phyloP scores from a whole-genome alignment of 2,329 filamentous ascomycete species.

The Fusarium mexicanum region DNA sequence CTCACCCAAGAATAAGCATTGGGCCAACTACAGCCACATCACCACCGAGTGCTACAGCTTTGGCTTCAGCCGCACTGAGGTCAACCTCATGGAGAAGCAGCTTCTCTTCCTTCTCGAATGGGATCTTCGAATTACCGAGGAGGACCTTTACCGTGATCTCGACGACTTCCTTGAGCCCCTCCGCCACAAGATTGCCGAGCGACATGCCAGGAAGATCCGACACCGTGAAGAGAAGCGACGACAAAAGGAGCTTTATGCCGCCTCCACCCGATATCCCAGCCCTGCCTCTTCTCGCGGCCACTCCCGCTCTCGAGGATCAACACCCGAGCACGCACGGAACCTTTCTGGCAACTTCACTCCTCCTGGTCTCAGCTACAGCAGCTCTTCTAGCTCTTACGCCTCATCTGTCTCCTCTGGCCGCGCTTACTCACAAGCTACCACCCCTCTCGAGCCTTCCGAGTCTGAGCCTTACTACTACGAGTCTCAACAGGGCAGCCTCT shows the following conservation, averaged over 20 bases:
- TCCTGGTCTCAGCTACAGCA: slow-evolving; percentile 60
- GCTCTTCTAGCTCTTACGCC: slow-evolving; percentile 61
- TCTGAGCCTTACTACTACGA: slow-evolving; percentile 56
- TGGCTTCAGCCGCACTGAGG: slow-evolving; percentile 92
- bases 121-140: slow-evolving; percentile 86
- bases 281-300: slow-evolving; percentile 58
- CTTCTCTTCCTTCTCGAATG: slow-evolving; percentile 93
- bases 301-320: slow-evolving; percentile 53
- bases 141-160: slow-evolving; percentile 87
- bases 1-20: slow-evolving; percentile 99
- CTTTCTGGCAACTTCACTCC: slow-evolving; percentile 51
- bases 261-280: slow-evolving; percentile 54
- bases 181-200: slow-evolving; percentile 66
- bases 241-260: slow-evolving; percentile 51
- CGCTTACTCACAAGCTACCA: slow-evolving; percentile 62
- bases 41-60: slow-evolving; percentile 74
- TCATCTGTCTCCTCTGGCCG: slow-evolving; percentile 59
- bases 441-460: slow-evolving; percentile 57
- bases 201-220: slow-evolving; percentile 61
- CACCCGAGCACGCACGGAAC: slow-evolving; percentile 54
- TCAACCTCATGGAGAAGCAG: slow-evolving; percentile 99
- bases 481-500: slow-evolving; percentile 53
- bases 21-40: slow-evolving; percentile 91
- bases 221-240: slow-evolving; percentile 58
- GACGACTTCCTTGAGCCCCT: slow-evolving; percentile 91